Evolutionary conservation across 257 asterid genomes (phyloP), one percentile per base, ranked within the genome.

Genomic region (Verbena officinalis): DNA sequence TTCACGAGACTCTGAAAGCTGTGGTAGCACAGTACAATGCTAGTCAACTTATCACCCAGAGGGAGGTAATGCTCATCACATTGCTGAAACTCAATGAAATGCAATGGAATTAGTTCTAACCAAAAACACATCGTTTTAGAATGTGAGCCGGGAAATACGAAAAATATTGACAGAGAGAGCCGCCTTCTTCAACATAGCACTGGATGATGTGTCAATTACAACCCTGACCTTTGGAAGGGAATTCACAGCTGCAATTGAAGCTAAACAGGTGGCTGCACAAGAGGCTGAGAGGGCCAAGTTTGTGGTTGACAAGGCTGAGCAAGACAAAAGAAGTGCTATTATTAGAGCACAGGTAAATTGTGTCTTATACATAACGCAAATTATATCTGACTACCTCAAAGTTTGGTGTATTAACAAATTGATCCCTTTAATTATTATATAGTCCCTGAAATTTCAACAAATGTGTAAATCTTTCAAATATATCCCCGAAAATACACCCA

Each of bases 1-100:
- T 90, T 67, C 95, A 90, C 27, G 97, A 90, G 77, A 90, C 97
- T 62, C 75, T 90, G 77, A 90, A 90, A 76, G 74, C 96, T 69
- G 96, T 90, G 65, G 97, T 90, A 71, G 97, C 96, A 15, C 96
- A 90, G 55, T 90, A 82, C 77, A 90, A 90, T 70, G 97, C 97
- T 16, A 90, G 96, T 76, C 96, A 90, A 86, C 92, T 90, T 16
- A 82, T 90, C 84, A 90, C 97, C 57, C 97, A 90, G 81, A 84
- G 97, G 84, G 97, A 90, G 90, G 97, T 86, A 77, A 39, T 39
- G n/a, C 43, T 34, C 40, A 12, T 30, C 7, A 30, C 36, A 30
- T 30, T 30, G 4, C 36, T 30, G 36, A 30, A 30, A n/a, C n/a
- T n/a, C n/a, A n/a, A n/a, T n/a, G n/a, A n/a, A n/a, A n/a, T n/a